Percentiles rank a stretch among this genome's conserved stretches.
phyloP scores from a whole-genome alignment of 768 basidiomycete genomes.

The Amylocystis lapponica region DNA sequence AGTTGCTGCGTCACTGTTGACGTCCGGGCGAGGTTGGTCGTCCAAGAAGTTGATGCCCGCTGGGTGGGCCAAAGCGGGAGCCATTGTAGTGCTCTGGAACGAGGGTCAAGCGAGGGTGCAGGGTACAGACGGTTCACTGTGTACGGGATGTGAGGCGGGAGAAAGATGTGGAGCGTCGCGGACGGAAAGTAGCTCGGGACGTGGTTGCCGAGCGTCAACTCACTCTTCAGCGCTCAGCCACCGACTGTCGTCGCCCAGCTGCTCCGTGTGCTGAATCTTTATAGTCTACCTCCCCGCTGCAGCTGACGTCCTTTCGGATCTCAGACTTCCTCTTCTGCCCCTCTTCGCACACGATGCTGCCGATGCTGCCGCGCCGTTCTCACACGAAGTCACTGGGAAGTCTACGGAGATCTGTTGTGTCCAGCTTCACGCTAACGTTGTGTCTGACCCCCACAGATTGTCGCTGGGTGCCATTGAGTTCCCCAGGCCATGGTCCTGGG shows the following conservation, averaged over 20 bases:
- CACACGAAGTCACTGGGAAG: no score
- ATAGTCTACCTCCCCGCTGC: background rate
- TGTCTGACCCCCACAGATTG: no score
- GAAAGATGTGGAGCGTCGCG: background rate
- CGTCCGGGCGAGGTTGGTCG: constrained; percentile 46
- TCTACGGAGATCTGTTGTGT: no score
- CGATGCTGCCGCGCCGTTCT: no score
- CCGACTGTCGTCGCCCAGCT: background rate
- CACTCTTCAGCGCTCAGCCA: background rate
- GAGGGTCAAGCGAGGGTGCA: background rate
- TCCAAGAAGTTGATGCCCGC: constrained; percentile 61
- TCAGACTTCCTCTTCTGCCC: no score
- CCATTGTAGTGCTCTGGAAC: constrained; percentile 36
- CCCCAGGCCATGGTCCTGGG: no score
- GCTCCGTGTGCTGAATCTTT: background rate
- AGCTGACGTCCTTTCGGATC: background rate
- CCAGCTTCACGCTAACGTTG: no score
- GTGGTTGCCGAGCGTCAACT: background rate
- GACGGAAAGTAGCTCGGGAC: background rate
- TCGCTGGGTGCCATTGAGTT: no score
- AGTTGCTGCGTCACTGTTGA: constrained; percentile 64
- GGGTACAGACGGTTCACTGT: background rate
- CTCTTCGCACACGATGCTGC: no score
- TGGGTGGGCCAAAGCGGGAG: constrained; percentile 61
- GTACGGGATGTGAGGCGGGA: background rate